Evolutionary conservation across 164 flowering plant genomes (phyloP).

Genomic region (Kingdonia uniflora): DNA sequence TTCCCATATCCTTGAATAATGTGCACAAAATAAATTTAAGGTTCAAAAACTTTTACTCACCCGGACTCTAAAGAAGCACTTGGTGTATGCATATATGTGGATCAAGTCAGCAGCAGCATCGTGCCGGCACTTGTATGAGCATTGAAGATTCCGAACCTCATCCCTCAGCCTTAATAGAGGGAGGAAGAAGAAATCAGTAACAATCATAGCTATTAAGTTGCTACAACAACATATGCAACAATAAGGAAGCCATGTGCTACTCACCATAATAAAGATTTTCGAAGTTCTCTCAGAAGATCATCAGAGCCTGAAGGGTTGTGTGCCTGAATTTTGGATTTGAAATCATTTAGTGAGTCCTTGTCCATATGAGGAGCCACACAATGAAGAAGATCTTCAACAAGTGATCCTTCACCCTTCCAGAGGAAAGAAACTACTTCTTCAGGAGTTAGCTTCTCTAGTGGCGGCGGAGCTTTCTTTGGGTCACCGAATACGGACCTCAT

Average conservation of each 20-base stretch:
- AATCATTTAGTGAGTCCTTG: conserved; percentile 37
- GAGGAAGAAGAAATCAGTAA: conserved; percentile 5
- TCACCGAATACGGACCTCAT: conserved; percentile 84
- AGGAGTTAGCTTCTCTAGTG: conserved; percentile 67
- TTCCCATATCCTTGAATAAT: too few species aligned
- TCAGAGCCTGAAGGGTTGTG: conserved; percentile 75
- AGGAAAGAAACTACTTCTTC: conserved; percentile 53
- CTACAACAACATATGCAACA: not conserved
- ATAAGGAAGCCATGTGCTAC: conserved; percentile 10
- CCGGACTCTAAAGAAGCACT: conserved; percentile 63
- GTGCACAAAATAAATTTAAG: too few species aligned
- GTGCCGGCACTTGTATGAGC: conserved; percentile 77
- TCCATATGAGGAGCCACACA: conserved; percentile 83
- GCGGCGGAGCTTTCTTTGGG: conserved; percentile 91
- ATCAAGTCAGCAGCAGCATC: conserved; percentile 99
- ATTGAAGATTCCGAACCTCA: conserved; percentile 81
- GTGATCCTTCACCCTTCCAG: conserved; percentile 93
- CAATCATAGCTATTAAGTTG: not conserved
- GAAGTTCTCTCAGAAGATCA: conserved; percentile 51
- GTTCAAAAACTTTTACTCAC: conserved; percentile 34
- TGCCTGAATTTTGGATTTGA: conserved; percentile 53
- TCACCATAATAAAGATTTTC: conserved; percentile 79
- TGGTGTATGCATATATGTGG: conserved; percentile 87
- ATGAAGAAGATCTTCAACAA: conserved; percentile 79
- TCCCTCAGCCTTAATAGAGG: conserved; percentile 81